A percentile compares a stretch with the other conserved stretches of the same genome.
phyloP scores from a whole-genome alignment of 805 yeast species.

The Saturnispora hagleri region DNA sequence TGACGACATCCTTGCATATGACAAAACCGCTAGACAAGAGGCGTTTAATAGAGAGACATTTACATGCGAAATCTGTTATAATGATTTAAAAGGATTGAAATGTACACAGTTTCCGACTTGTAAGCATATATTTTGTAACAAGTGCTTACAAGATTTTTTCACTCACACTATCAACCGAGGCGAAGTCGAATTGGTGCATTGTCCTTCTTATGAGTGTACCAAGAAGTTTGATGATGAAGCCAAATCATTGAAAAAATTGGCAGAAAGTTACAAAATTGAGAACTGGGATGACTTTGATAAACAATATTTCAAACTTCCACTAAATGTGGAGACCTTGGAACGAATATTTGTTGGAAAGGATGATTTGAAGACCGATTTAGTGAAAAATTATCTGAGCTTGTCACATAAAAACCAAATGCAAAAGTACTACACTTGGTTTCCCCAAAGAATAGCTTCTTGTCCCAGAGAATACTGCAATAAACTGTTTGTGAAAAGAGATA shows the following conservation, averaged over 20 bases:
- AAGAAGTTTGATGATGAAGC: constrained; percentile 13
- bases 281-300: constrained; percentile 27
- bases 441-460: constrained; percentile 41
- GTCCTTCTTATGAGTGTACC: constrained; percentile 48
- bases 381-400: constrained; percentile 32
- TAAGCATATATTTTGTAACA: constrained; percentile 39
- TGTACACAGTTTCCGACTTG: constrained; percentile 36
- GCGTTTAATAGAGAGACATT: constrained; percentile 32
- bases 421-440: constrained; percentile 35
- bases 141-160: constrained; percentile 38
- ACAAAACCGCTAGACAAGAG: constrained; percentile 16
- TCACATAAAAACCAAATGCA: constrained; percentile 33
- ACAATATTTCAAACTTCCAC: constrained; percentile 33
- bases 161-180: constrained; percentile 36
- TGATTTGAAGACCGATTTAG: background rate
- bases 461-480: constrained; percentile 37
- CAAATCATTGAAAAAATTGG: constrained; percentile 9
- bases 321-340: constrained; percentile 29
- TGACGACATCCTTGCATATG: constrained; percentile 8
- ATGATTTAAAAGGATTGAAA: constrained; percentile 34
- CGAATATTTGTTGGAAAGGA: constrained; percentile 21
- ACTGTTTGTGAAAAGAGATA: constrained; percentile 39
- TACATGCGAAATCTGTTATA: constrained; percentile 50
- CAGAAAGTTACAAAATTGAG: constrained; percentile 11
- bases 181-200: constrained; percentile 42